Percentiles rank a stretch among this genome's conserved stretches.
phyloP scores from a whole-genome alignment of 495 filamentous ascomycete genomes.

The Xylaria telfairii region DNA sequence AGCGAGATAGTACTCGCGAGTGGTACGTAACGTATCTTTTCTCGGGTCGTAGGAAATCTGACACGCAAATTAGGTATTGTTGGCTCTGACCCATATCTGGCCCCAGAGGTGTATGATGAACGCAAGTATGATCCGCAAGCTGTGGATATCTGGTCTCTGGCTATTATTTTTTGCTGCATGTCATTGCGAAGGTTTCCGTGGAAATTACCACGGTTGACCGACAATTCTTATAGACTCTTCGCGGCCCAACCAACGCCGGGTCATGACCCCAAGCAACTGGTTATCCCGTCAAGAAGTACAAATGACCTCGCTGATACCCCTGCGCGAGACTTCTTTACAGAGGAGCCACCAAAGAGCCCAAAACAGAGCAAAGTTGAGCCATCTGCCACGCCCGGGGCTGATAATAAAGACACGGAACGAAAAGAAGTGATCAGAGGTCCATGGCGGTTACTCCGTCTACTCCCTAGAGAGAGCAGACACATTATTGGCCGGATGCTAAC shows the following conservation, averaged over 20 bases:
- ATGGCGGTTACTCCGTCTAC: slow-evolving; percentile 87
- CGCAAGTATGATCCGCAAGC: slow-evolving; percentile 93
- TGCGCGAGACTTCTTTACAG: slow-evolving; percentile 44
- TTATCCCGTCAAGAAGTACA: slow-evolving; percentile 46
- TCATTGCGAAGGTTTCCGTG: slow-evolving; percentile 93
- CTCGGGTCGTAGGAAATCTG: slow-evolving; percentile 4
- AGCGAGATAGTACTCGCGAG: slow-evolving; percentile 84
- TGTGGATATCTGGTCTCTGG: slow-evolving; percentile 96
- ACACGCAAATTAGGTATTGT: slow-evolving; percentile 74
- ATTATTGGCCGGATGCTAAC: slow-evolving; percentile 95
- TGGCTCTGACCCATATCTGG: slow-evolving; percentile 95
- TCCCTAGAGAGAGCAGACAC: slow-evolving; percentile 87
- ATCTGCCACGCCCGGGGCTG: slow-evolving; percentile 35
- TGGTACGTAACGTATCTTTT: slow-evolving; percentile 63
- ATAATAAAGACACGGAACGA: slow-evolving; percentile 50
- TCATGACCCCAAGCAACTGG: slow-evolving; percentile 54
- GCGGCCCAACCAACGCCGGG: slow-evolving; percentile 71
- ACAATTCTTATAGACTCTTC: slow-evolving; percentile 95
- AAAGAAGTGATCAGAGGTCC: slow-evolving; percentile 89
- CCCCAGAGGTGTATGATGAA: slow-evolving; percentile 95
- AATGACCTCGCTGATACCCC: slow-evolving; percentile 45
- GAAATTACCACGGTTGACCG: slow-evolving; percentile 90
- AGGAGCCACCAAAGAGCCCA: slow-evolving; percentile 34
- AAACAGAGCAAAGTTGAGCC: slow-evolving; percentile 26
- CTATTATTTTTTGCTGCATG: slow-evolving; percentile 99